Base-by-base conservation (phyloP, 352 stramenopile species). In the Pythium plurisporium region DNA sequence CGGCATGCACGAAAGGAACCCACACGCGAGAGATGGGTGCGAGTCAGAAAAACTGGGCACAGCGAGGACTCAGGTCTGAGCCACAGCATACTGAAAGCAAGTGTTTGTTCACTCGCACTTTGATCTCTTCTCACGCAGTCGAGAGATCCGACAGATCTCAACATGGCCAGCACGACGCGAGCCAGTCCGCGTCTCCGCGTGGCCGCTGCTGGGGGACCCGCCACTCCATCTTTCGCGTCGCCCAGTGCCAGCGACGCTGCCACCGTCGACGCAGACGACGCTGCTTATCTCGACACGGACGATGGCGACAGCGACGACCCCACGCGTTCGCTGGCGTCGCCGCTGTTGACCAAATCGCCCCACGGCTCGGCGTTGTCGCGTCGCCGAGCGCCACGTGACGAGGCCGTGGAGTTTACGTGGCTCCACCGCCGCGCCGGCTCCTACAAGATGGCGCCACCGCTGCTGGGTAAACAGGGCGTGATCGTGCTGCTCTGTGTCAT, bases 401-500 rank as follows among this genome's bases (percentile, higher is more conserved):
- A 56, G 11, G 45, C 30, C 17, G 47, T 58, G 29, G 37, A 5
- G 3, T 67, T 67, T 40, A 61, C 50, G 37, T 67, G 59, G 41
- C 58, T 67, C 52, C 47, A 60, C 41, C 40, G 46, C n/a, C 31
- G 17, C 19, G 14, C 38, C 14, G 26, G 19, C 11, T 15, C 41
- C 26, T 36, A 33, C 48, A 25, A 34, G 40, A 61, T 55, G 33
- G 45, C 29, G 49, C 54, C 54, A 41, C 36, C 26, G 9, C 37
- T 31, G 29, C 46, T 70, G 17, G 55, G 56, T 17, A 63, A 70
- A 34, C 50, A 60, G 34, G 56, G 56, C 64, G 74, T 88, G 53
- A 93, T 97, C 62, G 64, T 94, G 37, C 65, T 96, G 60, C 75
- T 96, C 19, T 94, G 82, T 55, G 68, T 76, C 33, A 94, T 95